These are phyloP conservation scores for Crithidia brevicula DNA, from an alignment of 208 protist genomes.

Conservation along the genomic window DNA sequence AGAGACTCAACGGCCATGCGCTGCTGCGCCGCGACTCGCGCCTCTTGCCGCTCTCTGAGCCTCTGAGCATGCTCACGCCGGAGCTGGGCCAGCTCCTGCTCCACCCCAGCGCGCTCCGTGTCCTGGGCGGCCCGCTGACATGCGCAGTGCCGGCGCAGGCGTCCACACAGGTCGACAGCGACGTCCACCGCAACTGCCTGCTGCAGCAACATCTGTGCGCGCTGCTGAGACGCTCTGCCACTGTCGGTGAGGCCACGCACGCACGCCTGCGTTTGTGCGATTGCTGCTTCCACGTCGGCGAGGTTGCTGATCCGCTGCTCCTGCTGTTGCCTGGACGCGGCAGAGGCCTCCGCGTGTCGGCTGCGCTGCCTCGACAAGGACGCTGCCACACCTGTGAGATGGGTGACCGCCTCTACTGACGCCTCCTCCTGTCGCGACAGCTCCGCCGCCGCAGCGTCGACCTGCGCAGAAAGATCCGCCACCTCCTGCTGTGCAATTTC, in stretches of 20 bases:
- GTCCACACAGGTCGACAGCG: constrained; percentile 1
- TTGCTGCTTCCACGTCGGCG: neutral
- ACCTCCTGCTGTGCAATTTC: constrained; percentile 11
- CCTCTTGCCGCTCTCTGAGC: constrained; percentile 3
- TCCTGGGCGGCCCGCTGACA: neutral
- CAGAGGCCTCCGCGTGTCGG: neutral
- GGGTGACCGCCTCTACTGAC: neutral
- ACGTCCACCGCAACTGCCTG: constrained; percentile 8
- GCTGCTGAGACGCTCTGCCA: neutral
- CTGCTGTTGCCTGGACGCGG: neutral
- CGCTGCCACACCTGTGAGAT: no score
- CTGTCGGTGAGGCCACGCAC: neutral
- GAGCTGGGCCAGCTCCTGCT: constrained; percentile 24
- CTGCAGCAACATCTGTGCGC: neutral
- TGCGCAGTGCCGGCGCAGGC: neutral
- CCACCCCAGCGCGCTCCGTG: constrained; percentile 10
- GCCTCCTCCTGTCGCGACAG: constrained; percentile 9
- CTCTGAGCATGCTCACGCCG: constrained; percentile 25
- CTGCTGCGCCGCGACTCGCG: constrained; percentile 7
- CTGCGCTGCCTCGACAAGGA: no score
- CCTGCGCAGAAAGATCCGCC: constrained; percentile 16
- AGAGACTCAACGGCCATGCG: neutral
- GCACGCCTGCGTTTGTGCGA: neutral
- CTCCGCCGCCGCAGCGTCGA: constrained; percentile 1
- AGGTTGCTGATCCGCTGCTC: neutral